These are phyloP conservation scores for Pseudoscleropodium purum DNA, from an alignment of 225 moss, liverwort and hornwort species.

Conservation along the genomic window DNA sequence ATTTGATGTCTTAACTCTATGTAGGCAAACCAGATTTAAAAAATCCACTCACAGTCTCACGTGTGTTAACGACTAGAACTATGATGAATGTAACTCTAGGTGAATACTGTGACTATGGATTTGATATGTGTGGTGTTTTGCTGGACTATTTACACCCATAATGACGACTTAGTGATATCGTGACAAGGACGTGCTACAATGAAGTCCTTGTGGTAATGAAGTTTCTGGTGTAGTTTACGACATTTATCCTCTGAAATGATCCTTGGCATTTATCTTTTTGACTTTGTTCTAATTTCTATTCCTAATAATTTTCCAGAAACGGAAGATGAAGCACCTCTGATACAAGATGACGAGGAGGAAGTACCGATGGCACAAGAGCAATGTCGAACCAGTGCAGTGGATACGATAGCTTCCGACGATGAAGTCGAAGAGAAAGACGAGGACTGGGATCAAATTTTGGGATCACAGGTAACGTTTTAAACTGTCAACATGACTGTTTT, in stretches of 20 bases:
- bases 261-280: background rate
- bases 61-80: background rate
- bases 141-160: background rate
- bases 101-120: background rate
- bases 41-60: background rate
- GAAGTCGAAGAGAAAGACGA: conserved; percentile 36
- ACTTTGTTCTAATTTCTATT: background rate
- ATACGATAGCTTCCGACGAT: conserved; percentile 41
- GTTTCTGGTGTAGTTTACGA: background rate
- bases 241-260: background rate
- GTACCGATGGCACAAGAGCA: conserved; percentile 34
- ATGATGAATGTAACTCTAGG: background rate
- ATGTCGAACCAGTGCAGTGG: conserved; percentile 30
- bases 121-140: background rate
- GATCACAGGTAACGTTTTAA: conserved; percentile 24
- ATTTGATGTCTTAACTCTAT: background rate
- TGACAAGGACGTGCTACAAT: background rate
- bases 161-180: background rate
- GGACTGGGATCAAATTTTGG: conserved; percentile 30
- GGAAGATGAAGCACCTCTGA: conserved; percentile 39
- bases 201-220: background rate
- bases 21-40: background rate
- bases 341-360: conserved; percentile 35
- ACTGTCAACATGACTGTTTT: background rate
- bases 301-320: conserved; percentile 9